Evolutionary conservation across 371 early-diverging fungal genomes (phyloP).

Genomic region (Smittium culicis): DNA sequence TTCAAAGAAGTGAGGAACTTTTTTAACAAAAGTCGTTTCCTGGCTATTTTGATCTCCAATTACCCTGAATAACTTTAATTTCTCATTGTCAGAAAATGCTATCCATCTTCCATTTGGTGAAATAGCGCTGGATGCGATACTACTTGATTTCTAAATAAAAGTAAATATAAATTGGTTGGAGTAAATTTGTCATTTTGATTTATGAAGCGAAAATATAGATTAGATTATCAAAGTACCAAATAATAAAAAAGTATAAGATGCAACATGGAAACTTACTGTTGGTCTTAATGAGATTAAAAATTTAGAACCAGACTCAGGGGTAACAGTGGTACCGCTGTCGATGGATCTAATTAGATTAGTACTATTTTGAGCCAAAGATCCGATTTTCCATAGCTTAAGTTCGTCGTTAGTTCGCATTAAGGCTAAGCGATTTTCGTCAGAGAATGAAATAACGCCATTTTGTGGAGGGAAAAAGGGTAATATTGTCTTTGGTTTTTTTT

Average conservation of each 20-base stretch:
- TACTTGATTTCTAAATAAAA: slow-evolving; percentile 21
- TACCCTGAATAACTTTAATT: slow-evolving; percentile 54
- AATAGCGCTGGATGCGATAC: slow-evolving; percentile 47
- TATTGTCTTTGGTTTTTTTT: slow-evolving; percentile 47
- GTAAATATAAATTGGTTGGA: too few relatives aligned
- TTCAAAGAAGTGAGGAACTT: not conserved
- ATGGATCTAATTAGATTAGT: slow-evolving; percentile 16
- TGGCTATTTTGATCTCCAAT: slow-evolving; percentile 10
- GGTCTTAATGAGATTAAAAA: slow-evolving; percentile 43
- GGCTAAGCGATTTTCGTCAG: slow-evolving; percentile 16
- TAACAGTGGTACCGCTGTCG: slow-evolving; percentile 33
- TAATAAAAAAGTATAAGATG: too few relatives aligned
- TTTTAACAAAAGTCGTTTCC: not conserved
- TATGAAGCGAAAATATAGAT: too few relatives aligned
- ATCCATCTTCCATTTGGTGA: slow-evolving; percentile 76
- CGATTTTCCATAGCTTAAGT: slow-evolving; percentile 64
- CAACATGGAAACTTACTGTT: too few relatives aligned
- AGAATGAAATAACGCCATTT: slow-evolving; percentile 42
- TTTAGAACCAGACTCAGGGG: slow-evolving; percentile 9
- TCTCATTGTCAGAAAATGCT: slow-evolving; percentile 63
- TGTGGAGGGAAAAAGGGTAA: slow-evolving; percentile 65
- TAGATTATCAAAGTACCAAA: too few relatives aligned
- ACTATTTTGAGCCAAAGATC: slow-evolving; percentile 26
- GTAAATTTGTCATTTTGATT: too few relatives aligned
- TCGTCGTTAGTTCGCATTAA: slow-evolving; percentile 21